Evolutionary conservation across 225 moss, liverwort and hornwort species (phyloP), one percentile per base, ranked within the genome.

Genomic region (Rhytidiadelphus loreus): DNA sequence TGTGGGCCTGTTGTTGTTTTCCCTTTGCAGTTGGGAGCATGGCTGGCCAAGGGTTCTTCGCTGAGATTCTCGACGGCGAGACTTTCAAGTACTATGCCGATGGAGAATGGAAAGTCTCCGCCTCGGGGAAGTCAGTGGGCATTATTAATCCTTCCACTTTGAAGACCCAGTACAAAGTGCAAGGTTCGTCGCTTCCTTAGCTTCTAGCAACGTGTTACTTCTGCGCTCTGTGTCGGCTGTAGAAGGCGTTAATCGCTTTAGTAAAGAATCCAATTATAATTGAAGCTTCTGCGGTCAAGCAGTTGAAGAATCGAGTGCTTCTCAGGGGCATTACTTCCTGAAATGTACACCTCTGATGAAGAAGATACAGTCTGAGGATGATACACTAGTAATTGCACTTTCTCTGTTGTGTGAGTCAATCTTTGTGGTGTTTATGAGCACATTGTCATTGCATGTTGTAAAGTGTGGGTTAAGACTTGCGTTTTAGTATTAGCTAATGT

Each of bases 91-190:
- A 95, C 86, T 98, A 98, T 28, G 70, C 91, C 24, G 93, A 97
- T 90, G 98, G 98, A 55, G 97, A 96, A 85, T 98, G 98, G 98
- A 97, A 93, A 87, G 86, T 94, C 63, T 98, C 98, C 37, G 22
- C 87, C 8, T 98, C 98, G 3, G 93, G 93, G 73, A 93, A 87
- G 37, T 87, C 91, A 50, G 98, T 98, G 57, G 93, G 94, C 74
- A 95, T 98, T 60, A 87, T 86, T 50, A 98, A 98, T 88, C 97
- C 98, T 44, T 93, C 95, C 77, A 97, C 97, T 88, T 92, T 97
- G 73, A 97, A 98, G 90, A 89, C 90, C 33, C 95, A 94, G 73
- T 98, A 94, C 91, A 98, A 97, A 95, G 97, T 97, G 87, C 95
- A 96, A 96, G 96, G 97, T 97, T 71, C 24, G 90, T 68, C 44